phyloP scores from a whole-genome alignment of 768 basidiomycete species.

The Epithele typhae region DNA sequence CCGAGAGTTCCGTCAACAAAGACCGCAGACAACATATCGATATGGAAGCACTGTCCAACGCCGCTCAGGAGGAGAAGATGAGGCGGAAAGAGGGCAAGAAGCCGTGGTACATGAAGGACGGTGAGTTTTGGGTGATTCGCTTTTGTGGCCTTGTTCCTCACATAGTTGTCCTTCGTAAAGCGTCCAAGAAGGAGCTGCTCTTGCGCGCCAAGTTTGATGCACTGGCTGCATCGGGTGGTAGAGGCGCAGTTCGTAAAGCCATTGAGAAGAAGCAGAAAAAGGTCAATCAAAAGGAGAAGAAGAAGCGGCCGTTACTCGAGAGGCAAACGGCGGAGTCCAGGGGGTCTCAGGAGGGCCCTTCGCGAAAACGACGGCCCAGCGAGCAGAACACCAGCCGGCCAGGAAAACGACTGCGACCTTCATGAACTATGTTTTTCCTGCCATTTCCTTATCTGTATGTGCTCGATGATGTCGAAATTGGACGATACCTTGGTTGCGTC shows the following conservation, averaged over 20 bases:
- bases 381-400: background rate
- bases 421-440: too few relatives aligned
- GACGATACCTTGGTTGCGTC: too few relatives aligned
- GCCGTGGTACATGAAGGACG: constrained; percentile 80
- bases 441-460: too few relatives aligned
- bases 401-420: too few relatives aligned
- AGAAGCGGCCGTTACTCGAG: constrained; percentile 60
- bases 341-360: background rate
- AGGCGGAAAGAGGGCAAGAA: constrained; percentile 76
- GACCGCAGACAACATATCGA: constrained; percentile 70
- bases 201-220: constrained; percentile 76
- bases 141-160: constrained; percentile 31
- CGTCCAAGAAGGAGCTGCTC: constrained; percentile 72
- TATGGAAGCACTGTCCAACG: constrained; percentile 51
- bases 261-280: constrained; percentile 90
- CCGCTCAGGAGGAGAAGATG: constrained; percentile 49
- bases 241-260: constrained; percentile 77
- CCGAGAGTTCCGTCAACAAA: constrained; percentile 73
- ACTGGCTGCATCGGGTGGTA: constrained; percentile 71
- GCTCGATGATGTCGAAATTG: too few relatives aligned
- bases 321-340: constrained; percentile 4
- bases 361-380: too few relatives aligned
- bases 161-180: too few relatives aligned
- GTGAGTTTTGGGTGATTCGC: constrained; percentile 38
- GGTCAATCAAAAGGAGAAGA: constrained; percentile 85